These are phyloP conservation scores for Fusarium kyushuense DNA, from an alignment of 2,329 filamentous ascomycete species.

Conservation along the genomic window DNA sequence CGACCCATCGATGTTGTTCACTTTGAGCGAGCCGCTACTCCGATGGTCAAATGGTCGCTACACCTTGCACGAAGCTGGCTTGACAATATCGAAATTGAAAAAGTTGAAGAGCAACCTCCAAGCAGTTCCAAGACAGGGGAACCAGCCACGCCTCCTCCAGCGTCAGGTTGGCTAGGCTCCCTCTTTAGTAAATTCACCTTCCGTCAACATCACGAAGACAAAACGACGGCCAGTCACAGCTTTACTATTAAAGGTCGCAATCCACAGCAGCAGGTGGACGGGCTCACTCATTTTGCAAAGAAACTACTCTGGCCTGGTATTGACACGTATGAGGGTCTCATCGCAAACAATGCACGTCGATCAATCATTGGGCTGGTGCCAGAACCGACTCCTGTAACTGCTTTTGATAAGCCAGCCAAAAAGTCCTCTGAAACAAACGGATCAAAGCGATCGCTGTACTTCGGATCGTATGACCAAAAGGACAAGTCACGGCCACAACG, in stretches of 20 bases:
- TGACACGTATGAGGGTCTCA: conserved; percentile 62
- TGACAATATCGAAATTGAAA: conserved; percentile 73
- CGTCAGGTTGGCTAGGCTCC: conserved; percentile 65
- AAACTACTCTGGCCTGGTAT: conserved; percentile 73
- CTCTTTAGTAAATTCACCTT: conserved; percentile 67
- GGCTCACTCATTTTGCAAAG: conserved; percentile 72
- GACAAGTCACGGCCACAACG: conserved; percentile 58
- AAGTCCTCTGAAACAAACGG: conserved; percentile 53
- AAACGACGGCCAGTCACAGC: conserved; percentile 50
- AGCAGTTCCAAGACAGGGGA: conserved; percentile 13
- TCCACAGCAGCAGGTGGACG: conserved; percentile 69
- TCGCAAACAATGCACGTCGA: conserved; percentile 61
- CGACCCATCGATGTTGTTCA: conserved; percentile 68
- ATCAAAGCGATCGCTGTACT: conserved; percentile 60
- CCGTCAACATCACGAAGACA: conserved; percentile 55
- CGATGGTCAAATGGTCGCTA: conserved; percentile 75
- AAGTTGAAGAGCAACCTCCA: conserved; percentile 51
- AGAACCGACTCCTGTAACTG: conserved; percentile 49
- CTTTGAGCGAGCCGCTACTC: conserved; percentile 72
- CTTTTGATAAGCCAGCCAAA: conserved; percentile 37
- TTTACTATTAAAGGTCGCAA: conserved; percentile 69
- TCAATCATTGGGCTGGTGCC: conserved; percentile 50
- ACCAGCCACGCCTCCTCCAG: conserved; percentile 25
- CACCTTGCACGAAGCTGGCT: conserved; percentile 74
- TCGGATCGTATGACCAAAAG: conserved; percentile 55